Conservation (phyloP, 2,329 filamentous ascomycete genomes). For the Ascochyta pisi region DNA sequence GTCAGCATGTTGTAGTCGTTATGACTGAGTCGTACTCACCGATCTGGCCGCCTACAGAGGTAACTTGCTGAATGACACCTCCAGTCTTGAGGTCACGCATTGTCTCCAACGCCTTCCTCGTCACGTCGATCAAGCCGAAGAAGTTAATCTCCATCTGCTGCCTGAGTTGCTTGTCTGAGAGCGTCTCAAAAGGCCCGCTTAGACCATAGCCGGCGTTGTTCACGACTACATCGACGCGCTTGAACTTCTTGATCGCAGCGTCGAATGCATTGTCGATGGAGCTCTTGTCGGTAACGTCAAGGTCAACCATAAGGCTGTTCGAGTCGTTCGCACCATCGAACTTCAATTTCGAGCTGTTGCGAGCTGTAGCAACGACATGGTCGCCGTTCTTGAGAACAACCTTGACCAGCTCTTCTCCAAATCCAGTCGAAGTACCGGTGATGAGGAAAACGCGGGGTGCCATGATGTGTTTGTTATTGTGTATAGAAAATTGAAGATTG, state of each 20-base stretch:
- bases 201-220: constrained; percentile 69
- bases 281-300: constrained; percentile 60
- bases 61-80: constrained; percentile 63
- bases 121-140: constrained; percentile 64
- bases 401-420: constrained; percentile 55
- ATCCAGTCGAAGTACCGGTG: constrained; percentile 57
- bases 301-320: constrained; percentile 58
- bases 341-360: constrained; percentile 53
- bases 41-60: constrained; percentile 59
- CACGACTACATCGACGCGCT: constrained; percentile 64
- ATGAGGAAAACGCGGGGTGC: constrained; percentile 56
- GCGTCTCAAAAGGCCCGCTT: constrained; percentile 60
- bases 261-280: constrained; percentile 58
- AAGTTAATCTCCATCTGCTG: constrained; percentile 67
- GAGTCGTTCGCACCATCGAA: constrained; percentile 51
- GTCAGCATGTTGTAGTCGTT: background rate
- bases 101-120: constrained; percentile 53
- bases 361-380: constrained; percentile 55
- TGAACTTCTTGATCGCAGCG: constrained; percentile 57
- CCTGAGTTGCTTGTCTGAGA: constrained; percentile 57
- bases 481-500: background rate
- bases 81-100: constrained; percentile 59
- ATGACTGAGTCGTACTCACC: constrained; percentile 33
- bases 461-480: constrained; percentile 33
- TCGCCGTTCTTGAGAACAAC: constrained; percentile 53